A percentile compares a stretch with the other conserved stretches of the same genome.
These are phyloP conservation scores for Pugionium cornutum DNA, from an alignment of 345 rosid species.

Conservation along the genomic window DNA sequence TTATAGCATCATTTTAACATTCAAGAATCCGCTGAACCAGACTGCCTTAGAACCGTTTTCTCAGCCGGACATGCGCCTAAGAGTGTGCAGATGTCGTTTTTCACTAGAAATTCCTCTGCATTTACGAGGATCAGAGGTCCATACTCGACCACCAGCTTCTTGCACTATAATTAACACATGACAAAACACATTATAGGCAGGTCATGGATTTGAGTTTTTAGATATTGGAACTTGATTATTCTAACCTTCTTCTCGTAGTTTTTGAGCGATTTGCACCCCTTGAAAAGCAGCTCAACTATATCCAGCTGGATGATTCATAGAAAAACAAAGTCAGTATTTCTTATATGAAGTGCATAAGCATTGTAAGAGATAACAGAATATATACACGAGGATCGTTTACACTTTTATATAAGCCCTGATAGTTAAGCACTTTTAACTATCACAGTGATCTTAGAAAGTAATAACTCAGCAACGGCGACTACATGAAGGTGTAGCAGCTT, in stretches of 20 bases:
- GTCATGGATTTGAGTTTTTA: not conserved
- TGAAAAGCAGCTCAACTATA: conserved; percentile 71
- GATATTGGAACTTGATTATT: not conserved
- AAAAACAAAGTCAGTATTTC: conserved; percentile 19
- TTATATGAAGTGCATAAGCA: not conserved
- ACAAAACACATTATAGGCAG: conserved; percentile 10
- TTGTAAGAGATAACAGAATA: not conserved
- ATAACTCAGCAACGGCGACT: not conserved
- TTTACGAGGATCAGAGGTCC: conserved; percentile 76
- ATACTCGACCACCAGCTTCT: conserved; percentile 80
- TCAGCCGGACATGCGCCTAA: conserved; percentile 64
- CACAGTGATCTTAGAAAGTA: not conserved
- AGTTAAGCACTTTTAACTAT: not conserved
- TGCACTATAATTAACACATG: conserved; percentile 55
- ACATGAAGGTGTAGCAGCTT: not conserved
- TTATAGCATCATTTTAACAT: not conserved
- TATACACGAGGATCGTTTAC: not conserved
- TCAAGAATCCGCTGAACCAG: conserved; percentile 35
- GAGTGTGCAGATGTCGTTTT: conserved; percentile 71
- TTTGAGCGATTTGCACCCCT: conserved; percentile 75
- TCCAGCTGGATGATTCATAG: conserved; percentile 45
- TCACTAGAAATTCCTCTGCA: conserved; percentile 78
- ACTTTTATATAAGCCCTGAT: not conserved
- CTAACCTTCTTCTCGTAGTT: conserved; percentile 65
- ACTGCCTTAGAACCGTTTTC: conserved; percentile 22